Percentiles rank a stretch among this genome's conserved stretches.
Evolutionary conservation across 441 rosid species (phyloP).

Genomic region (Syzygium malaccense): DNA sequence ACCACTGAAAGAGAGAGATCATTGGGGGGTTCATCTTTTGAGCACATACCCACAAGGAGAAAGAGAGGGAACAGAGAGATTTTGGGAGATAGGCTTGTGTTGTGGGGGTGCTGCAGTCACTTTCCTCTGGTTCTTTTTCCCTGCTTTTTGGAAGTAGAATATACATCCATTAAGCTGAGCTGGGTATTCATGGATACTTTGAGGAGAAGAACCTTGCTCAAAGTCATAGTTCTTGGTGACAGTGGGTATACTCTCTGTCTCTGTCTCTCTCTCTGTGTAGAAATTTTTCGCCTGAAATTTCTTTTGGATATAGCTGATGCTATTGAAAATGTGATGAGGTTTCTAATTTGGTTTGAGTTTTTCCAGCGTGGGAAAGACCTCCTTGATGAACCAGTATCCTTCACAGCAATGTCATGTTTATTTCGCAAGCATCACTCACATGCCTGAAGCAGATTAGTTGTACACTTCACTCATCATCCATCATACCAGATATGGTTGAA

Average conservation of each 20-base stretch:
- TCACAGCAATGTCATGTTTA: neutral
- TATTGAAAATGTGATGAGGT: neutral
- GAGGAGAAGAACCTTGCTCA: conserved; percentile 1
- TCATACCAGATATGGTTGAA: neutral
- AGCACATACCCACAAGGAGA: neutral
- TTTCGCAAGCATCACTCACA: neutral
- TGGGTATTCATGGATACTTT: neutral
- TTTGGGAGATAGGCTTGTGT: neutral
- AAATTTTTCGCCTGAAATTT: neutral
- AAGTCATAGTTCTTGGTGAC: conserved; percentile 7
- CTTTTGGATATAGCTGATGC: neutral
- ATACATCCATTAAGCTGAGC: neutral
- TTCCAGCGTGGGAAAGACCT: conserved; percentile 12
- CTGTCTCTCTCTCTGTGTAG: neutral
- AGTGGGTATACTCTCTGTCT: neutral
- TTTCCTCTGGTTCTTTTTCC: neutral
- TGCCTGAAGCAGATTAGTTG: neutral
- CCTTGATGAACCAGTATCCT: conserved; percentile 14
- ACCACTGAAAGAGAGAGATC: neutral
- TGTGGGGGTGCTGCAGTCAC: neutral
- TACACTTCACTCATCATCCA: neutral
- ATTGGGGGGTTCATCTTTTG: neutral
- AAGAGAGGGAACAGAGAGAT: neutral
- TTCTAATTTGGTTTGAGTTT: neutral
- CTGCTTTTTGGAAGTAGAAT: neutral